Evolutionary conservation across 345 rosid species (phyloP).

Genomic region (Citropsis articulata): DNA sequence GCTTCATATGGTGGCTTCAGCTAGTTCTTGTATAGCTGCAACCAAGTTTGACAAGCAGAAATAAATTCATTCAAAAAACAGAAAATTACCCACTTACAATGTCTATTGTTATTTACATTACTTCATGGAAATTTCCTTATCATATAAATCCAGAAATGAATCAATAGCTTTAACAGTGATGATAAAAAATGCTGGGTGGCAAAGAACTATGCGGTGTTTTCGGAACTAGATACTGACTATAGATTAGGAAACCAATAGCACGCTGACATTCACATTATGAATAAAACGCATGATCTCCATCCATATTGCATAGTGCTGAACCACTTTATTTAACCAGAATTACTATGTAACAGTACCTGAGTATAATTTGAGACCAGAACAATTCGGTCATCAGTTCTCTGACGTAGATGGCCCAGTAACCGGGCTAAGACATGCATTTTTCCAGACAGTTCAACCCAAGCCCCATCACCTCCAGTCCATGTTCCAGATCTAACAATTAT

Average conservation of each 20-base stretch:
- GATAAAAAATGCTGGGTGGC: background rate
- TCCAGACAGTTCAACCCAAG: slow-evolving; percentile 98
- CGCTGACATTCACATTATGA: no score
- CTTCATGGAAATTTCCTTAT: background rate
- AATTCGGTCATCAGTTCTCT: slow-evolving; percentile 83
- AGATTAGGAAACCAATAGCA: background rate
- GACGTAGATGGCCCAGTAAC: slow-evolving; percentile 76
- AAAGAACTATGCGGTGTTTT: background rate
- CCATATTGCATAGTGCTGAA: background rate
- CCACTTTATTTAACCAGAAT: slow-evolving; percentile 6
- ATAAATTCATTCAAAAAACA: background rate
- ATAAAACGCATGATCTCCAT: slow-evolving; percentile 11
- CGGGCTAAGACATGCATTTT: slow-evolving; percentile 98
- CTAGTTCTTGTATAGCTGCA: background rate
- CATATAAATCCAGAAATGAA: background rate
- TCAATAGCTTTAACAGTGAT: background rate
- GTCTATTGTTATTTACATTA: background rate
- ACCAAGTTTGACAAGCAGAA: slow-evolving; percentile 11
- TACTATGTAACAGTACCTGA: slow-evolving; percentile 49
- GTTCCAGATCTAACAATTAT: slow-evolving; percentile 71
- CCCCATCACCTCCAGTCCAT: slow-evolving; percentile 92
- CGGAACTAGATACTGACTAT: background rate
- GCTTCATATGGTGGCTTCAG: background rate
- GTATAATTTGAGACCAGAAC: slow-evolving; percentile 98
- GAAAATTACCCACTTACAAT: background rate